These are phyloP conservation scores for Rhizopus arrhizus DNA, from an alignment of 371 early-diverging fungal species.

Conservation along the genomic window DNA sequence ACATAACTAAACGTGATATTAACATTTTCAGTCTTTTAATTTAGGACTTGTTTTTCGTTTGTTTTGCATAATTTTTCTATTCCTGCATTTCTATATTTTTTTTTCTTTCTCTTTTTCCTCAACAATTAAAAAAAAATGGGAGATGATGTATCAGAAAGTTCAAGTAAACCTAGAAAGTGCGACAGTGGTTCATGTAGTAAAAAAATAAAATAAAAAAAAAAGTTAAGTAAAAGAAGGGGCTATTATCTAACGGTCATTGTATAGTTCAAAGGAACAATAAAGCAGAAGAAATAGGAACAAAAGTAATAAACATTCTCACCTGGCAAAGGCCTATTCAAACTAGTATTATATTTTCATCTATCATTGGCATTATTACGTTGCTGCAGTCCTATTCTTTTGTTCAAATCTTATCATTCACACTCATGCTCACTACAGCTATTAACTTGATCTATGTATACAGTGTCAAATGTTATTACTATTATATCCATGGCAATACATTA, in stretches of 20 bases:
- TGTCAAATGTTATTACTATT: slow-evolving; percentile 7
- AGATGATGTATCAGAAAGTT: no score
- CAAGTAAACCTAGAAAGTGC: no score
- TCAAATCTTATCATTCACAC: slow-evolving; percentile 29
- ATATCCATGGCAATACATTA: slow-evolving; percentile 1
- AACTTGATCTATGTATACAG: slow-evolving; percentile 36
- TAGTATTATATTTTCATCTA: slow-evolving; percentile 11
- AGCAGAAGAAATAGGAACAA: neutral
- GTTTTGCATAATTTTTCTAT: no score
- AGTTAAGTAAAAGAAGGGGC: no score
- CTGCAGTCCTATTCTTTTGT: slow-evolving; percentile 34
- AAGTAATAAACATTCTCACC: slow-evolving; percentile 14
- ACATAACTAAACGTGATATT: no score
- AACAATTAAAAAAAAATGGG: no score
- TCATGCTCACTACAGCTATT: slow-evolving; percentile 30
- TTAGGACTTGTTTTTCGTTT: no score
- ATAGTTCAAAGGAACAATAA: slow-evolving; percentile 14
- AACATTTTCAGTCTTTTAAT: no score
- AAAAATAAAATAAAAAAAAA: no score
- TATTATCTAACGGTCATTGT: neutral
- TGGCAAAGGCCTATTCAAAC: slow-evolving; percentile 44
- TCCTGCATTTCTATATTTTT: no score
- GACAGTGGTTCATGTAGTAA: no score
- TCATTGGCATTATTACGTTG: slow-evolving; percentile 22
- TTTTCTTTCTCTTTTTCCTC: no score